Percentiles rank a stretch among this genome's conserved stretches.
Evolutionary conservation across 2,329 filamentous ascomycete genomes (phyloP).

Genomic region (Rosellinia necatrix): DNA sequence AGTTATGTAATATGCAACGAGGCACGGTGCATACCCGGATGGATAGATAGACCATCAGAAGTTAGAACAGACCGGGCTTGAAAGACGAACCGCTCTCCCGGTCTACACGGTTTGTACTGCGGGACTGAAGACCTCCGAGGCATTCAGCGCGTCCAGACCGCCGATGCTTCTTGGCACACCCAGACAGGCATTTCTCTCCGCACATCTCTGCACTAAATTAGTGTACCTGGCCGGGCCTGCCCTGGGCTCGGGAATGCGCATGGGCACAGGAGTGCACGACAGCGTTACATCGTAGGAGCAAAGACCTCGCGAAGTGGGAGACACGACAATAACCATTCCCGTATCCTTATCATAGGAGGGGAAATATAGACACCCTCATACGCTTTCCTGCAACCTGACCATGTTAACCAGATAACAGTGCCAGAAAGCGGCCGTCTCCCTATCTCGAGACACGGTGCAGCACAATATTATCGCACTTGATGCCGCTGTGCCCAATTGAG

Average conservation of each 20-base stretch:
- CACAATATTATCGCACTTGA: too few relatives aligned
- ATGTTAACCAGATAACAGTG: too few relatives aligned
- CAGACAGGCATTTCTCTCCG: slow-evolving; percentile 20
- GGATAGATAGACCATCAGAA: slow-evolving; percentile 6
- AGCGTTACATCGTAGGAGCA: neutral
- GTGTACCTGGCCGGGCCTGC: neutral
- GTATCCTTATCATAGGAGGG: neutral
- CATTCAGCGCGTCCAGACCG: slow-evolving; percentile 21
- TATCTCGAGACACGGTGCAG: too few relatives aligned
- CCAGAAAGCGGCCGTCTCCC: too few relatives aligned
- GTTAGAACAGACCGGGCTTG: too few relatives aligned
- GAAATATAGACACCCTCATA: neutral
- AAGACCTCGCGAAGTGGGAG: slow-evolving; percentile 19
- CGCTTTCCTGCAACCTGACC: neutral
- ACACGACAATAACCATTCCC: neutral
- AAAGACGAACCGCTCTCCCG: too few relatives aligned
- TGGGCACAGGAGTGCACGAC: too few relatives aligned
- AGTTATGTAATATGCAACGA: neutral
- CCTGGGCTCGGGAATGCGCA: neutral
- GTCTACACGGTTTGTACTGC: too few relatives aligned
- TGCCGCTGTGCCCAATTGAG: neutral
- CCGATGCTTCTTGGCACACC: slow-evolving; percentile 18
- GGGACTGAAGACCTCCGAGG: too few relatives aligned
- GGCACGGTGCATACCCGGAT: neutral
- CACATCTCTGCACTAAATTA: neutral